Conservation (phyloP, 2,329 filamentous ascomycete genomes). For the Microdochium nivale region DNA sequence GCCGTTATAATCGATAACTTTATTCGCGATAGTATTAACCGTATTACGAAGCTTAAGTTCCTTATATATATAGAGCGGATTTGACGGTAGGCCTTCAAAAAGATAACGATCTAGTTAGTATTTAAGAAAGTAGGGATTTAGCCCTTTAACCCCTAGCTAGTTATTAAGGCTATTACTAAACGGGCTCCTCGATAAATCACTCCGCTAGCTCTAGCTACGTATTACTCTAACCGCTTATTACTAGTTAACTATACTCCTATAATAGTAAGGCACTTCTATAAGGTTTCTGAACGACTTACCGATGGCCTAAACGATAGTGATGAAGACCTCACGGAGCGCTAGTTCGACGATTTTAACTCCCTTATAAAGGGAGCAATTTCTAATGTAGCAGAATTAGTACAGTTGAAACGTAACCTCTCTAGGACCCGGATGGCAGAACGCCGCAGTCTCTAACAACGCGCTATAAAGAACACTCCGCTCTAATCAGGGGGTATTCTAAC, state of each 20-base stretch:
- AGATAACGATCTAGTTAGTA: conserved; percentile 1
- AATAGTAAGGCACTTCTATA: neutral
- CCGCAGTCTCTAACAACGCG: neutral
- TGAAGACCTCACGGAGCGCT: neutral
- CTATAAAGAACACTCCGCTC: neutral
- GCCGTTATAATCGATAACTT: neutral
- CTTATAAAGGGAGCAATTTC: neutral
- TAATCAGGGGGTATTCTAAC: conserved; percentile 1
- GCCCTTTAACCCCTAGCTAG: conserved; percentile 1
- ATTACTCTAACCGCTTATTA: neutral
- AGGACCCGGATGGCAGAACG: conserved; percentile 1
- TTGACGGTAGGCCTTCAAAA: conserved; percentile 1
- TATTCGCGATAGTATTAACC: conserved; percentile 1
- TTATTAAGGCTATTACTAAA: neutral
- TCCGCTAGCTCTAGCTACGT: neutral
- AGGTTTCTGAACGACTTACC: neutral
- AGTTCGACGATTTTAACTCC: neutral
- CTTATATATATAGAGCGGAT: conserved; percentile 1
- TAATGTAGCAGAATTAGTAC: neutral
- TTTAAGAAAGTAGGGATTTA: conserved; percentile 3
- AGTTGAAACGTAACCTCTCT: neutral
- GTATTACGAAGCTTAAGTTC: conserved; percentile 3
- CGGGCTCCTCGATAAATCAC: neutral
- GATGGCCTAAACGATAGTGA: neutral
- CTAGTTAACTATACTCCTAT: neutral